Base-by-base conservation (phyloP, 345 rosid species). In the Lepidium didymum region DNA sequence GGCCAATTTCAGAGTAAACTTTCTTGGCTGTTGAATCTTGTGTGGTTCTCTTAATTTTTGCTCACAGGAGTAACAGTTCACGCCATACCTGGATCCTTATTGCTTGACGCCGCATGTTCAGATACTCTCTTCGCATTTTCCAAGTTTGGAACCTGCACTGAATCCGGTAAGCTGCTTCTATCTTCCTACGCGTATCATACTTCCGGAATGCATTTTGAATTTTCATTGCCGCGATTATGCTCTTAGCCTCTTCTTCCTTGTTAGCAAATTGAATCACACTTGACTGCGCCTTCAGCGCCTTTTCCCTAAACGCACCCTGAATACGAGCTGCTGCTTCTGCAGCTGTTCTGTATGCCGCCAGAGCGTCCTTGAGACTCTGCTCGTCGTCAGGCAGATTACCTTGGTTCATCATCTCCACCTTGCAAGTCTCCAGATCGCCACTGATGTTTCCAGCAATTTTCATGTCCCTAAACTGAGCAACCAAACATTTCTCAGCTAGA, bases 291-390 rank as follows among this genome's bases (percentile, higher is more conserved):
- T 86, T 85, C 10, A 91, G 66, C 0, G 96, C 85, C 41, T 87
- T 91, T 71, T 87, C 97, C 78, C 97, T 84, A 67, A 87, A 80
- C 57, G 99, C 99, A 73, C 66, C 73, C 46, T 94, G 96, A 74
- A 94, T 94, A 18, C 90, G 87, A 14, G 89, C 92, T 5, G 97
- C 99, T 18, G 97, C 99, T 72, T 86, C 96, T 68, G 99, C 96
- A 51, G 91, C 87, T 64, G 90, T 86, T 38, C 89, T 70, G 66
- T 91, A 91, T 13, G 99, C 96, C 13, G 95, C 81, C 74, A 94
- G 75, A 53, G 90, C 79, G 47, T 91, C 96, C 77, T 85, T 89
- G 55, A 91, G 79, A 73, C 61, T 80, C 33, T 84, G 60, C 59
- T 91, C 97, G 16, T 91, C 96, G 53, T 86, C 84, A 0, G 72